Conservation (phyloP, 2,329 filamentous ascomycete genomes). For the Trichothecium sympodiale region DNA sequence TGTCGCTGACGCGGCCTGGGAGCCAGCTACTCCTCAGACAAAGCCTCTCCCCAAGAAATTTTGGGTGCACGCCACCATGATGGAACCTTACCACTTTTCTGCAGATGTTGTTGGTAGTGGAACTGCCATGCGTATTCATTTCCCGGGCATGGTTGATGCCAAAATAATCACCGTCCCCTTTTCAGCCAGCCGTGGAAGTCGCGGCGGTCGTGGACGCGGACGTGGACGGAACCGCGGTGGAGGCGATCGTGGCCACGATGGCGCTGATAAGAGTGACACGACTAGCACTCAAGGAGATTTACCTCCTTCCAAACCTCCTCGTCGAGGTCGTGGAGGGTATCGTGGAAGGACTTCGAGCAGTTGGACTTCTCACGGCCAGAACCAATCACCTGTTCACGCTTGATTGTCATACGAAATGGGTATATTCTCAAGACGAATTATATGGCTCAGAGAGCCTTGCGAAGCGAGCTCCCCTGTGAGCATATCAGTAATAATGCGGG, state of each 20-base stretch:
- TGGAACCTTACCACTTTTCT: slow-evolving; percentile 22
- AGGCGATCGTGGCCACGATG: slow-evolving; percentile 12
- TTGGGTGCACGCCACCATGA: slow-evolving; percentile 24
- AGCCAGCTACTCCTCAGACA: slow-evolving; percentile 40
- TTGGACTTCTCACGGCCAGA: slow-evolving; percentile 20
- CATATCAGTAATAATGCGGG: no score
- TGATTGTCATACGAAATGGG: slow-evolving; percentile 12
- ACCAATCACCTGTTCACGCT: slow-evolving; percentile 1
- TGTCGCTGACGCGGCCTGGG: slow-evolving; percentile 52
- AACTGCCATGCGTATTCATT: slow-evolving; percentile 24
- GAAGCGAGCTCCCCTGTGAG: no score
- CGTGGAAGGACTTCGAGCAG: slow-evolving; percentile 27
- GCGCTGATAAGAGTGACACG: slow-evolving; percentile 20
- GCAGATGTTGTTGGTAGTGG: slow-evolving; percentile 21
- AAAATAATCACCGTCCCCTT: slow-evolving; percentile 27
- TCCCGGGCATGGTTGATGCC: slow-evolving; percentile 29
- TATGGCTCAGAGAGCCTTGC: no score
- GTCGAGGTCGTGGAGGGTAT: slow-evolving; percentile 24
- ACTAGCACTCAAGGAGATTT: slow-evolving; percentile 16
- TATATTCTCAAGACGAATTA: slow-evolving; percentile 17
- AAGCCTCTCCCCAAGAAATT: slow-evolving; percentile 45
- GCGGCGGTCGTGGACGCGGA: slow-evolving; percentile 13
- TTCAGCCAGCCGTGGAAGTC: slow-evolving; percentile 18
- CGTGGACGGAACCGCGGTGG: slow-evolving; percentile 14
- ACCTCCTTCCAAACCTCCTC: slow-evolving; percentile 3